Base-by-base conservation (phyloP, 495 filamentous ascomycete species). In the Tuber indicum region DNA sequence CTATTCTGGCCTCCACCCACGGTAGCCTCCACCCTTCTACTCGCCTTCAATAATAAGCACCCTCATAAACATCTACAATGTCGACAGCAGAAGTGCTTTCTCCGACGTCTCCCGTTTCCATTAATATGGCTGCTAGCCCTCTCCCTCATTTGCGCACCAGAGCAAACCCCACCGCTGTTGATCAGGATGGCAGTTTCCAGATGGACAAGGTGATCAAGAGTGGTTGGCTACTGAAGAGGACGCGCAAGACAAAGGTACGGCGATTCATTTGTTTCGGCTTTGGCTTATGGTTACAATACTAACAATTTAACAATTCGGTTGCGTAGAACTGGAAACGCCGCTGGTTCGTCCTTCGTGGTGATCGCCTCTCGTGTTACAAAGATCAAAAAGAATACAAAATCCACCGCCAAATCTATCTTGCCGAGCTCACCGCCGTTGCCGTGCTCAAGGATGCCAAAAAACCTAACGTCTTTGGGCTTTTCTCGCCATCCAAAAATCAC, bases 291-390 rank as follows among this genome's bases (percentile, higher is more conserved):
- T 26, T 47, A 69, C 45, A 46, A 41, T 47, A 7, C 70, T 71
- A 5, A 16, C 26, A 72, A 52, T 62, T 70, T 73, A 47, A 73
- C 62, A 44, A 74, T 39, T 47, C 58, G 74, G 19, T 71, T 62
- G 71, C 71, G 45, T 78, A 93, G 91, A 85, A 90, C 75, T 99
- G 96, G 96, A 97, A 97, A 85, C 87, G 90, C 19, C 91, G 93
- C 74, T 94, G 93, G 84, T 88, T 99, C 43, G 95, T 98, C 62
- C 90, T 99, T 45, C 92, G 96, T 71, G 94, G 95, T 1, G 97
- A 97, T 82, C 88, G 93, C n/a, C 89, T 98, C 39, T 98, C 93
- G 49, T 93, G 97, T 77, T 99, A 99, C 90, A 95, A 96, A 83
- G 91, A 94, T 79, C 89, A 94, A 74, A 91, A 93, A 81, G 94